These are phyloP conservation scores for Termitomyces sp. DNA, from an alignment of 768 basidiomycete genomes.

Conservation along the genomic window DNA sequence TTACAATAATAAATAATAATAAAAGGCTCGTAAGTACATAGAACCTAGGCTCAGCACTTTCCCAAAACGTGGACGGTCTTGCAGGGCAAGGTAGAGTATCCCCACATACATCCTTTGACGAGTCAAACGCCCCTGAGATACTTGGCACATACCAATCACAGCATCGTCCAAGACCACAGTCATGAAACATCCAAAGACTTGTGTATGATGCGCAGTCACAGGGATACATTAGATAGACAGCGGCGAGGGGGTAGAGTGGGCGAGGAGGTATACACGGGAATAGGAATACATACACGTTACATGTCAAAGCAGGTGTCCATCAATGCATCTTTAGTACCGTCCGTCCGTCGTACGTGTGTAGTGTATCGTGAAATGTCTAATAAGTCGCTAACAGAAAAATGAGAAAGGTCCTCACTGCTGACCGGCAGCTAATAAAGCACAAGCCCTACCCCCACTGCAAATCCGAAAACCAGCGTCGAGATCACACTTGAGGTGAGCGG, in stretches of 20 bases:
- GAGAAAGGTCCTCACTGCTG: not conserved
- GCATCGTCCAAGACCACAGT: not conserved
- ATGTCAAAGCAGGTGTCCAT: not conserved
- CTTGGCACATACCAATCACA: not conserved
- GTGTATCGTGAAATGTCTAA: not conserved
- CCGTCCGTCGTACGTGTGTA: not conserved
- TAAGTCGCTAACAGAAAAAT: too few species aligned
- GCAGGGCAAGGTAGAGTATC: too few species aligned
- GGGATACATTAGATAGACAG: not conserved
- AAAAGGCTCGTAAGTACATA: too few species aligned
- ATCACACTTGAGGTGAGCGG: not conserved
- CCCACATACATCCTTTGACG: too few species aligned
- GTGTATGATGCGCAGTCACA: not conserved
- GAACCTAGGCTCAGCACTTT: too few species aligned
- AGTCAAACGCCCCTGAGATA: too few species aligned
- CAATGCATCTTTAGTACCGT: not conserved
- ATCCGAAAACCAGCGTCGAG: not conserved
- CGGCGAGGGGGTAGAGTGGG: not conserved
- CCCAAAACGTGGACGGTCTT: too few species aligned
- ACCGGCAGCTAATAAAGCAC: conserved; percentile 1
- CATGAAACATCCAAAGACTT: too few species aligned
- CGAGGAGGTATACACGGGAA: not conserved
- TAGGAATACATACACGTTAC: not conserved
- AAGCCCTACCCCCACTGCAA: not conserved
- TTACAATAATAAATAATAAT: too few species aligned